Percentiles rank a stretch among this genome's conserved stretches.
Conservation (phyloP, 1,284 basidiomycete genomes). For the Cystobasidium sp. region DNA sequence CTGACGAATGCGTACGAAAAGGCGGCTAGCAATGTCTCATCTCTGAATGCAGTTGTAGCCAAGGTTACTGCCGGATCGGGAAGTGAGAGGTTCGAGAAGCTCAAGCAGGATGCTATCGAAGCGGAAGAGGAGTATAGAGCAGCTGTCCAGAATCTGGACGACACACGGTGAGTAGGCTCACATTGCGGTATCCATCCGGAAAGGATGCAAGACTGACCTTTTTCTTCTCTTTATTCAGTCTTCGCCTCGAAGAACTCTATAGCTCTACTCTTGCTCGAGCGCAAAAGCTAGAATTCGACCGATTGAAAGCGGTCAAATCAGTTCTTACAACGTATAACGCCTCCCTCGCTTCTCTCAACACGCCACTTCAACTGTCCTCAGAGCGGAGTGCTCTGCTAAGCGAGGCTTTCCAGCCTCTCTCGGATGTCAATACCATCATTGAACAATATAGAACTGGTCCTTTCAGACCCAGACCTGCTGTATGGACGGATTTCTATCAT, state of each 20-base stretch:
- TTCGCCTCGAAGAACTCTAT: constrained; percentile 48
- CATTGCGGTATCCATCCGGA: not conserved
- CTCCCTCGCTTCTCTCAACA: constrained; percentile 34
- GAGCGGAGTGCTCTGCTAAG: constrained; percentile 26
- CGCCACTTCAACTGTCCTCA: constrained; percentile 26
- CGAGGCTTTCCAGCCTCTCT: constrained; percentile 43
- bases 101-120: constrained; percentile 45
- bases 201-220: not conserved
- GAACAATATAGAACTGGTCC: constrained; percentile 49
- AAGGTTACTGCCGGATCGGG: constrained; percentile 45
- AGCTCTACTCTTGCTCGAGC: constrained; percentile 46
- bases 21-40: constrained; percentile 34
- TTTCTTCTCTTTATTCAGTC: constrained; percentile 20
- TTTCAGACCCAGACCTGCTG: constrained; percentile 48
- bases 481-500: constrained; percentile 46
- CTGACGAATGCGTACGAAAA: constrained; percentile 38
- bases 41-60: constrained; percentile 14
- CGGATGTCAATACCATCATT: constrained; percentile 49
- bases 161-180: constrained; percentile 4
- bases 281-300: constrained; percentile 50
- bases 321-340: constrained; percentile 34
- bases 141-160: constrained; percentile 36
- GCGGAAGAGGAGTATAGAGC: constrained; percentile 48
- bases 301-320: constrained; percentile 48
- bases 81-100: constrained; percentile 41